Evolutionary conservation across 768 basidiomycete genomes (phyloP).

Genomic region (Russula griseocarnosa): DNA sequence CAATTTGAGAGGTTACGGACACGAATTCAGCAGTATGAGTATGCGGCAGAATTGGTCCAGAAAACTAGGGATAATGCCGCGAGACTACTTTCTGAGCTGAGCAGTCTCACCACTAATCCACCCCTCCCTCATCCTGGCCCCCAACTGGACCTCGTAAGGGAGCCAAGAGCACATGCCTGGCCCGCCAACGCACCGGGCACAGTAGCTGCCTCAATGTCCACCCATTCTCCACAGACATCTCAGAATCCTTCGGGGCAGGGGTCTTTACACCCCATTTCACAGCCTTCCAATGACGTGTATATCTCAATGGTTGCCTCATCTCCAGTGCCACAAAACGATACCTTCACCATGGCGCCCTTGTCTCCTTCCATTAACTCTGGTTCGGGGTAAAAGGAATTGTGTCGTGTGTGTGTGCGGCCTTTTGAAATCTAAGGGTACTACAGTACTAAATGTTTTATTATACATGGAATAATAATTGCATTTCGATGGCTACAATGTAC

Average conservation of each 20-base stretch:
- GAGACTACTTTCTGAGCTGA: background rate
- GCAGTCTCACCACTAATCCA: background rate
- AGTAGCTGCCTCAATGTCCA: no score
- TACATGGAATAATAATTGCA: background rate
- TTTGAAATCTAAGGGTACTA: background rate
- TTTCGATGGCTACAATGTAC: background rate
- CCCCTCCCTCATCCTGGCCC: background rate
- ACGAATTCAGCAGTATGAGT: no score
- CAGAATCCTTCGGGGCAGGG: background rate
- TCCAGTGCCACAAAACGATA: background rate
- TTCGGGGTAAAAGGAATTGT: background rate
- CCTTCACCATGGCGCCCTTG: background rate
- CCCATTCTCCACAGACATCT: background rate
- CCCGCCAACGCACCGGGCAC: background rate
- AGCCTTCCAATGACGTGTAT: background rate
- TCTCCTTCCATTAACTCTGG: background rate
- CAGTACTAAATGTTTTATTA: background rate
- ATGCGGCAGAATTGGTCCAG: background rate
- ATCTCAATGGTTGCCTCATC: background rate
- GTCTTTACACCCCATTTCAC: background rate
- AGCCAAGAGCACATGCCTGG: background rate
- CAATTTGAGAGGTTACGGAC: background rate
- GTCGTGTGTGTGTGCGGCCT: background rate
- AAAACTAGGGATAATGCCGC: background rate
- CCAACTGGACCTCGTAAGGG: background rate